A percentile compares a stretch with the other conserved stretches of the same genome.
These are phyloP conservation scores for Entomophthora muscae DNA, from an alignment of 371 early-diverging fungal genomes.

Conservation along the genomic window DNA sequence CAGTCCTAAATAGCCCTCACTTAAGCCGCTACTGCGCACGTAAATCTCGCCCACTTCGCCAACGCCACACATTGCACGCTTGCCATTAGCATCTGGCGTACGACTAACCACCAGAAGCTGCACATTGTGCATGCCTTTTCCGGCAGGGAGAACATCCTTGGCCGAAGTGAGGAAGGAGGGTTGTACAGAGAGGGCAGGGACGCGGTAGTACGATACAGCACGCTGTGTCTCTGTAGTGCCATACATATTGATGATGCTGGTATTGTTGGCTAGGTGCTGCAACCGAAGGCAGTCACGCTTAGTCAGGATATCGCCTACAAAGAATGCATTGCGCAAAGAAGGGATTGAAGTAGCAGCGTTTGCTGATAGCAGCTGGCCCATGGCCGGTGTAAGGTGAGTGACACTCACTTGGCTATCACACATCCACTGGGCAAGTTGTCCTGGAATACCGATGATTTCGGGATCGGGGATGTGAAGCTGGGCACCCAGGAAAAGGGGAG, in stretches of 20 bases:
- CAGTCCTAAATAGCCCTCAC: slow-evolving; percentile 83
- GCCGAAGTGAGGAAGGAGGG: slow-evolving; percentile 68
- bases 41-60: slow-evolving; percentile 97
- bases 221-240: slow-evolving; percentile 97
- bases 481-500: slow-evolving; percentile 91
- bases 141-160: slow-evolving; percentile 96
- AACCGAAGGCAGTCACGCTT: slow-evolving; percentile 90
- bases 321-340: slow-evolving; percentile 78
- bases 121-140: slow-evolving; percentile 89
- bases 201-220: slow-evolving; percentile 79
- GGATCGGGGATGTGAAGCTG: slow-evolving; percentile 83
- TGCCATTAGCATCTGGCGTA: slow-evolving; percentile 14
- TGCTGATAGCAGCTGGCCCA: slow-evolving; percentile 94
- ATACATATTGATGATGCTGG: slow-evolving; percentile 92
- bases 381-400: slow-evolving; percentile 95
- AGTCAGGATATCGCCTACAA: slow-evolving; percentile 94
- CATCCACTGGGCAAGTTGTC: slow-evolving; percentile 93
- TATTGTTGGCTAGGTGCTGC: slow-evolving; percentile 78
- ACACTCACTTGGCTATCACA: slow-evolving; percentile 54
- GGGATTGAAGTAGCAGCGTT: slow-evolving; percentile 78
- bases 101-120: slow-evolving; percentile 88
- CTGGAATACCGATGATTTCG: slow-evolving; percentile 90
- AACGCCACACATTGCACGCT: slow-evolving; percentile 70
- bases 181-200: slow-evolving; percentile 55
- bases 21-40: slow-evolving; percentile 81